Evolutionary conservation across 768 basidiomycete genomes (phyloP).

Genomic region (Termitomyces sp.): DNA sequence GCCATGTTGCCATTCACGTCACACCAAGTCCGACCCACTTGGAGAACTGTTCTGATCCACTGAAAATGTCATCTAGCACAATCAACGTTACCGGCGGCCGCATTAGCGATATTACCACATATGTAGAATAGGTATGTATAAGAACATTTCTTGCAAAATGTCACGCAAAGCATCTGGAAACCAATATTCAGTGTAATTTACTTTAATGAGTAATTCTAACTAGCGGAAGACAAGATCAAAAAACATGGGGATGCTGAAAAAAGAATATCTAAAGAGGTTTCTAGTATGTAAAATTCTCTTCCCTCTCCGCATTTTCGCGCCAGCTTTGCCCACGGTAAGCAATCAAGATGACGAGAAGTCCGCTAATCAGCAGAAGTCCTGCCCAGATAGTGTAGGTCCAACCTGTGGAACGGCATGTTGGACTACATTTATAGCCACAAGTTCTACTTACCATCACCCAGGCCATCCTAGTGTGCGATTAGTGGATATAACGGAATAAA

Average conservation of each 20-base stretch:
- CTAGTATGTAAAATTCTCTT: constrained; percentile 24
- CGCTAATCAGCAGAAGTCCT: constrained; percentile 43
- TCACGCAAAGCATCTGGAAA: neutral
- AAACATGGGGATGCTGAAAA: neutral
- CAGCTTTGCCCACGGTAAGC: constrained; percentile 53
- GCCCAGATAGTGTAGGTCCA: constrained; percentile 68
- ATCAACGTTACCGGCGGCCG: neutral
- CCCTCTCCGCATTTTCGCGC: constrained; percentile 49
- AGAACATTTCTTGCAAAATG: neutral
- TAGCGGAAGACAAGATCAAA: neutral
- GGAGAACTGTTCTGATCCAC: too few relatives aligned
- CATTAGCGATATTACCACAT: neutral
- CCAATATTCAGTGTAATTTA: neutral
- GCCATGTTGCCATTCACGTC: constrained; percentile 3
- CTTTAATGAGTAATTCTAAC: too few relatives aligned
- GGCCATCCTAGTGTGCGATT: constrained; percentile 35
- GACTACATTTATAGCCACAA: neutral
- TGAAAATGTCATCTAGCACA: neutral
- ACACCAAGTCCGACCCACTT: neutral
- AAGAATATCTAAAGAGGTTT: neutral
- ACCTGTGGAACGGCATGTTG: constrained; percentile 20
- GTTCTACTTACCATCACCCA: constrained; percentile 61
- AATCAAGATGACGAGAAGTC: constrained; percentile 54
- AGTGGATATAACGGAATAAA: neutral
- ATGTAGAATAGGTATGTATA: neutral